Evolutionary conservation across 2,329 filamentous ascomycete genomes (phyloP).

Genomic region (Stromatinia cepivora): DNA sequence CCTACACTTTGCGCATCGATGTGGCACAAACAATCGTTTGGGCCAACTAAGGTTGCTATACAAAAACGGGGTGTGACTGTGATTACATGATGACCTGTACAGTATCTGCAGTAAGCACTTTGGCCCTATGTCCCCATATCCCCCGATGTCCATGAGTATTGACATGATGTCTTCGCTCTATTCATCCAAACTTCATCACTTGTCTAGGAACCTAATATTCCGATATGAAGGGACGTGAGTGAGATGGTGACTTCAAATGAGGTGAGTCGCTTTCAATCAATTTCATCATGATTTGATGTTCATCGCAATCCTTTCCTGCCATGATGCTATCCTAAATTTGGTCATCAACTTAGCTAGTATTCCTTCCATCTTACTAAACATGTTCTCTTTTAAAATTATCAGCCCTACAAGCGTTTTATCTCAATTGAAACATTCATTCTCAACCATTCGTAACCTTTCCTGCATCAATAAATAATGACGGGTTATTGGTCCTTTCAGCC

Average conservation of each 20-base stretch:
- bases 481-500: neutral
- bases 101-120: conserved; percentile 18
- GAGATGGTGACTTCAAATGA: neutral
- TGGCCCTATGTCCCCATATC: neutral
- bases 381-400: neutral
- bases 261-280: neutral
- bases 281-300: neutral
- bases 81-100: conserved; percentile 6
- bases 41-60: neutral
- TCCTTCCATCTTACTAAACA: neutral
- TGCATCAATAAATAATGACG: neutral
- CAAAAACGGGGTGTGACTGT: neutral
- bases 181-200: neutral
- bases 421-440: neutral
- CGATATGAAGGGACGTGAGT: neutral
- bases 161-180: neutral
- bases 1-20: neutral
- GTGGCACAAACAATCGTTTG: neutral
- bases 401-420: neutral
- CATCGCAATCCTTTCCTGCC: neutral
- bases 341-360: neutral
- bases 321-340: neutral
- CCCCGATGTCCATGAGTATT: neutral
- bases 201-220: neutral
- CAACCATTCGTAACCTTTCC: neutral